Conservation (phyloP, 768 basidiomycete species). For the Auriscalpium orientale region DNA sequence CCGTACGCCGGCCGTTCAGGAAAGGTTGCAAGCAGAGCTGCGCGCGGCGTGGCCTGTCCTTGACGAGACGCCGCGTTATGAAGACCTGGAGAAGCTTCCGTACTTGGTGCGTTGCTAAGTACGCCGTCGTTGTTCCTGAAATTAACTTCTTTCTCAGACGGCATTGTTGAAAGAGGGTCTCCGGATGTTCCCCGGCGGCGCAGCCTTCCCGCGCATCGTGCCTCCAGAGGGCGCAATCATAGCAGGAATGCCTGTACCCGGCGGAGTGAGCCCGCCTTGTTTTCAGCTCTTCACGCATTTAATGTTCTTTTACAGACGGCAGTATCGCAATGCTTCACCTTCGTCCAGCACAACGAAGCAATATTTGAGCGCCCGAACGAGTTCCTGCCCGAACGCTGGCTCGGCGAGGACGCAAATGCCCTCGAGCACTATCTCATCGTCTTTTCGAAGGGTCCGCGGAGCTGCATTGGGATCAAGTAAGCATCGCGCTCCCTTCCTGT, state of each 20-base stretch:
- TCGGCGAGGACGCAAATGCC: neutral
- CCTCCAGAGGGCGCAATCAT: neutral
- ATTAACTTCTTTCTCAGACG: neutral
- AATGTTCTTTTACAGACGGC: neutral
- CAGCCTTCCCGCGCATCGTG: neutral
- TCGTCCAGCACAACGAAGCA: neutral
- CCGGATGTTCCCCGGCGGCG: neutral
- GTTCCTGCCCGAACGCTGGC: neutral
- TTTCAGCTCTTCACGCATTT: neutral
- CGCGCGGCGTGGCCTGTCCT: neutral
- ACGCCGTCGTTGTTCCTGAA: neutral
- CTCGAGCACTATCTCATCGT: neutral
- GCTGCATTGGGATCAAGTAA: neutral
- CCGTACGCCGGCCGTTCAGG: neutral
- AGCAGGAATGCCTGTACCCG: neutral
- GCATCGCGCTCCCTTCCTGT: neutral
- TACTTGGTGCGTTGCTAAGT: neutral
- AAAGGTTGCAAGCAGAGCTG: neutral
- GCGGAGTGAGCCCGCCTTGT: neutral
- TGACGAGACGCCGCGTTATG: neutral
- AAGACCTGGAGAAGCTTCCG: neutral
- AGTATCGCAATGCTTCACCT: neutral
- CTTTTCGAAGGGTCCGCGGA: neutral
- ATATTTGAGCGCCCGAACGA: neutral
- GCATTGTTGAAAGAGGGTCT: conserved; percentile 2